phyloP scores from a whole-genome alignment of 2,329 filamentous ascomycete species.

The Chalaropsis ovoidea region DNA sequence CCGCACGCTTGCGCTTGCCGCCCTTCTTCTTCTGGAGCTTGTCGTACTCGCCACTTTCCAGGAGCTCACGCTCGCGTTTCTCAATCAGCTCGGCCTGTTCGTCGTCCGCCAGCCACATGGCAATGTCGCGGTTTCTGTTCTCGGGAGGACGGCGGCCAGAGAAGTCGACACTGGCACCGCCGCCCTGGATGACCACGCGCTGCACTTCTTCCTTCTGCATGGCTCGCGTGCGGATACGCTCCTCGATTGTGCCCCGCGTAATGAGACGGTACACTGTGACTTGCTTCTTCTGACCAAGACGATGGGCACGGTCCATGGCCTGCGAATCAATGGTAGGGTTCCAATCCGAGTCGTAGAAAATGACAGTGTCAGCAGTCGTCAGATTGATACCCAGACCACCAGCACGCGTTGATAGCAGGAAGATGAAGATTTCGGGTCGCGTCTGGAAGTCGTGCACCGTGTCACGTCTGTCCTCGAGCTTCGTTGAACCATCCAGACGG shows the following conservation, averaged over 20 bases:
- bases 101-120: constrained; percentile 96
- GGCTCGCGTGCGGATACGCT: constrained; percentile 92
- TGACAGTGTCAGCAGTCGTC: constrained; percentile 92
- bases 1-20: constrained; percentile 45
- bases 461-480: constrained; percentile 90
- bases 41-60: constrained; percentile 59
- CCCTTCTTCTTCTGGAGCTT: constrained; percentile 54
- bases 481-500: constrained; percentile 90
- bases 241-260: constrained; percentile 91
- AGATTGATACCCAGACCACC: constrained; percentile 97
- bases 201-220: constrained; percentile 98
- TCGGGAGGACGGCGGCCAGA: constrained; percentile 79
- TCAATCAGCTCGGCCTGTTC: constrained; percentile 93
- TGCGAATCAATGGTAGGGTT: constrained; percentile 98
- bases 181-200: constrained; percentile 88
- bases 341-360: constrained; percentile 99
- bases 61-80: constrained; percentile 76
- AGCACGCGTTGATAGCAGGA: constrained; percentile 87
- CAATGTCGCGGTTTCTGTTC: constrained; percentile 95
- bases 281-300: constrained; percentile 88
- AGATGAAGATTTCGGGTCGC: constrained; percentile 89
- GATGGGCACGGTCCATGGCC: constrained; percentile 97
- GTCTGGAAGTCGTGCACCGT: constrained; percentile 96
- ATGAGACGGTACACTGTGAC: constrained; percentile 97
- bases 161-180: constrained; percentile 87